Evolutionary conservation across 345 rosid species (phyloP), one percentile per base, ranked within the genome.

Genomic region (Arabidopsis suecica): DNA sequence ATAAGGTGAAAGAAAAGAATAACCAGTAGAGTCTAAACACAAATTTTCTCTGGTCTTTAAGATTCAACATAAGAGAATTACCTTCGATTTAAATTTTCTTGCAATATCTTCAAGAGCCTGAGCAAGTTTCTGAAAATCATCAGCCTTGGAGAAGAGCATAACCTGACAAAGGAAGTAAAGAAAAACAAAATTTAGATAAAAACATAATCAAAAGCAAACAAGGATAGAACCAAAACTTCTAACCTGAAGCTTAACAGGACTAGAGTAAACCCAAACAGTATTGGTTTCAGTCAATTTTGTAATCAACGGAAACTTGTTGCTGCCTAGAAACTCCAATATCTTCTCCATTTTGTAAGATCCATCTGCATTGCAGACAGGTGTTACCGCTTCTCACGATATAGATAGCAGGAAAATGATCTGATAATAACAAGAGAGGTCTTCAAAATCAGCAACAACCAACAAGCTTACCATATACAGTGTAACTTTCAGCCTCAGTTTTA

Each of bases 171-270:
- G 33, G 57, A 73, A 10, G 10, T 20, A 20, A 12, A 42, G 4
- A 50, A 18, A 70, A 53, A 6, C 37, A 33, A 3, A 67, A 49
- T 1, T 20, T 33, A 3, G 0, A 22, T 10, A 50, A 57, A 50
- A 18, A 2, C n/a, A 62, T 18, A 47, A 10, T 0, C 7, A 10
- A 4, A 44, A 45, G 0, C 28, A 13, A 44, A 41, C 9, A 40
- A 22, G 3, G n/a, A 62, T 5, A 38, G 10, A 49, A 3, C 4
- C 18, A 8, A 64, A 62, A 7, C 18, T 13, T 32, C 37, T 11
- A 50, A 93, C 98, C 97, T 93, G 96, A 81, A 84, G 92, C 78
- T 88, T 89, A 56, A 86, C 48, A 38, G 91, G 87, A 79, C 90
- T 88, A 5, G 96, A 86, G 85, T 88, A 85, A 61, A 89, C 97